A percentile compares a stretch with the other conserved stretches of the same genome.
Conservation (phyloP, 2,329 filamentous ascomycete genomes). For the Fusarium metavorans region DNA sequence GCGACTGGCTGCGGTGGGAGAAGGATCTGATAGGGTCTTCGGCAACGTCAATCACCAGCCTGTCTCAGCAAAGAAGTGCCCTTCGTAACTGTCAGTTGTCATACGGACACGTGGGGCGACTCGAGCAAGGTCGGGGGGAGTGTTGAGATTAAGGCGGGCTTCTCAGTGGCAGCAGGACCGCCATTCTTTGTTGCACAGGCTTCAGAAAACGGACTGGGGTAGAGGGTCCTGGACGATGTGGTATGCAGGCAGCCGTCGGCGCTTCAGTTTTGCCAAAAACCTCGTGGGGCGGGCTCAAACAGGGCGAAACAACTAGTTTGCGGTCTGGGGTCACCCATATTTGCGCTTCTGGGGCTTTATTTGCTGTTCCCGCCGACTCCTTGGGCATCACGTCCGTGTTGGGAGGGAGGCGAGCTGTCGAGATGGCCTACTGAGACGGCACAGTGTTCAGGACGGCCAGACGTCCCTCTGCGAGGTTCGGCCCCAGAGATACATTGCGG, state of each 20-base stretch:
- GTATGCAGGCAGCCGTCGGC: conserved; percentile 44
- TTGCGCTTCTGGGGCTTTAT: conserved; percentile 23
- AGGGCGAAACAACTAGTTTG: conserved; percentile 33
- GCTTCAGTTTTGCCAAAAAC: conserved; percentile 37
- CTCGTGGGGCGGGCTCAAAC: conserved; percentile 34
- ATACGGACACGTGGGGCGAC: conserved; percentile 43
- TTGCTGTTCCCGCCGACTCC: conserved; percentile 10
- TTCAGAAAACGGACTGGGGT: conserved; percentile 39
- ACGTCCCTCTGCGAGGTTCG: conserved; percentile 21
- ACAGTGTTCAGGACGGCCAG: conserved; percentile 17
- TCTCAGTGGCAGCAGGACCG: conserved; percentile 26
- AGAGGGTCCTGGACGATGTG: conserved; percentile 38
- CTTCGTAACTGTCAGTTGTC: conserved; percentile 36
- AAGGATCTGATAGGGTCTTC: conserved; percentile 19
- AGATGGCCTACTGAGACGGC: conserved; percentile 7
- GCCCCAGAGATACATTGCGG: conserved; percentile 34
- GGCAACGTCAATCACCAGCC: conserved; percentile 20
- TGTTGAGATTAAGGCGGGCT: conserved; percentile 23
- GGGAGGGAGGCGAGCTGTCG: conserved; percentile 18
- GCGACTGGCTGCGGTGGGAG: conserved; percentile 4
- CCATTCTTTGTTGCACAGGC: conserved; percentile 38
- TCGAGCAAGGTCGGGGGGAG: conserved; percentile 35
- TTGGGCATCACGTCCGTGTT: background rate
- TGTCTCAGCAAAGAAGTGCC: conserved; percentile 18
- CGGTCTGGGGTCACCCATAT: conserved; percentile 9